Percentiles rank a stretch among this genome's conserved stretches.
phyloP scores from a whole-genome alignment of 225 moss, liverwort and hornwort species.

The Bryoerythrophyllum caledonicum region DNA sequence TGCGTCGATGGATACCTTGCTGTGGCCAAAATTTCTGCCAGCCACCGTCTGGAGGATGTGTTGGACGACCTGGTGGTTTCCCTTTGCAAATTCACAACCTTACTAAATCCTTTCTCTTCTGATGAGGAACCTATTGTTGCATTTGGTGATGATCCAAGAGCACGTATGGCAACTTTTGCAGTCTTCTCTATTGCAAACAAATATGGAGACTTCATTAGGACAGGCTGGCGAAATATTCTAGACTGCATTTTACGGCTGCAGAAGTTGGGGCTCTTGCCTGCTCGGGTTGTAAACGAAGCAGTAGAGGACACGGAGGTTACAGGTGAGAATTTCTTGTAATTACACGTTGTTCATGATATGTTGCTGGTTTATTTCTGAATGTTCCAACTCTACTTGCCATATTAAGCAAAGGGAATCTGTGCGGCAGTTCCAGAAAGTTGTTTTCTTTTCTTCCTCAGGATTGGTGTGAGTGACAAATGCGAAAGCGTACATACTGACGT shows the following conservation, averaged over 20 bases:
- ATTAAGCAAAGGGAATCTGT: not conserved
- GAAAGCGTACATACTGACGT: not conserved
- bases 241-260: slow-evolving; percentile 98
- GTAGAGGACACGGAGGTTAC: slow-evolving; percentile 70
- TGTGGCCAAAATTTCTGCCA: slow-evolving; percentile 95
- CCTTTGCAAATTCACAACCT: slow-evolving; percentile 98
- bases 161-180: slow-evolving; percentile 91
- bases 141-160: slow-evolving; percentile 96
- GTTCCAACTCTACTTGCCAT: not conserved
- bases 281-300: slow-evolving; percentile 85
- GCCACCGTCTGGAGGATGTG: slow-evolving; percentile 92
- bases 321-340: slow-evolving; percentile 35
- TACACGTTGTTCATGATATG: not conserved
- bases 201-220: slow-evolving; percentile 96
- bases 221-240: slow-evolving; percentile 96
- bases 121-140: slow-evolving; percentile 95
- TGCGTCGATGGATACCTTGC: slow-evolving; percentile 95
- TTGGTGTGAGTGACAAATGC: not conserved
- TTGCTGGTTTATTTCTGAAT: not conserved
- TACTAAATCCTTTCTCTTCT: slow-evolving; percentile 87
- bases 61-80: slow-evolving; percentile 98
- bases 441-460: not conserved
- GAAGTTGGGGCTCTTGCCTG: slow-evolving; percentile 86
- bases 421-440: slow-evolving; percentile 10
- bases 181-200: slow-evolving; percentile 90